Percentiles rank a stretch among this genome's conserved stretches.
Evolutionary conservation across 208 protist genomes (phyloP).

Genomic region (Porcisia hertigi): DNA sequence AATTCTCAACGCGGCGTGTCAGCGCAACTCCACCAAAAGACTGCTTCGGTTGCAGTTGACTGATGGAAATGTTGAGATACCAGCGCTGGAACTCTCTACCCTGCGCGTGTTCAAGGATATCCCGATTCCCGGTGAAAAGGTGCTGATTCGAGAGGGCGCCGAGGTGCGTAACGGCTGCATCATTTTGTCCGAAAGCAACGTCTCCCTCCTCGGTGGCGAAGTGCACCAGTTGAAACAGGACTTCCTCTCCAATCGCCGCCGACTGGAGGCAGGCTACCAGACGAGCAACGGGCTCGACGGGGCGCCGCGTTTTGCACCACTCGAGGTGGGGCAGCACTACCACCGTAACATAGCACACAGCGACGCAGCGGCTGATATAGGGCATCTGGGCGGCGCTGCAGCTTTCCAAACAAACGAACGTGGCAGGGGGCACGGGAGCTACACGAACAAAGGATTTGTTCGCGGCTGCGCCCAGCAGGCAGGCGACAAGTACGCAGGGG

Average conservation of each 20-base stretch:
- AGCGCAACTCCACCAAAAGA: conserved; percentile 51
- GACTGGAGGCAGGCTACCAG: conserved; percentile 51
- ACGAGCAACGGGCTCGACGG: conserved; percentile 58
- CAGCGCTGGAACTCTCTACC: conserved; percentile 75
- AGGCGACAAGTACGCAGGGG: conserved; percentile 1
- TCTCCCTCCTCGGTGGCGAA: conserved; percentile 65
- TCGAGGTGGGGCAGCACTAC: conserved; percentile 46
- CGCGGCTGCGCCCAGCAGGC: conserved; percentile 2
- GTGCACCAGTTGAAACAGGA: conserved; percentile 76
- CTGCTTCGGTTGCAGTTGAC: conserved; percentile 74
- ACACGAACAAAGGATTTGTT: conserved; percentile 7
- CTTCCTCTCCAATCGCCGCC: conserved; percentile 52
- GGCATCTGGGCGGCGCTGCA: conserved; percentile 3
- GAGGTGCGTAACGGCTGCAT: conserved; percentile 77
- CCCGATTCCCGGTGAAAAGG: conserved; percentile 75
- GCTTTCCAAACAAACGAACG: conserved; percentile 3
- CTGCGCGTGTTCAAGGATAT: conserved; percentile 59
- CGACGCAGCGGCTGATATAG: neutral
- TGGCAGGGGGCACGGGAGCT: neutral
- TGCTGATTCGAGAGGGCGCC: conserved; percentile 60
- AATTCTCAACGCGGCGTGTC: conserved; percentile 39
- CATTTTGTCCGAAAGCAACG: conserved; percentile 65
- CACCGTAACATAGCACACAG: neutral
- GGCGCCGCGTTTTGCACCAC: conserved; percentile 71
- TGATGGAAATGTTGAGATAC: conserved; percentile 70